These are phyloP conservation scores for Xylaria sp. DNA, from an alignment of 2,329 filamentous ascomycete genomes.

Conservation along the genomic window DNA sequence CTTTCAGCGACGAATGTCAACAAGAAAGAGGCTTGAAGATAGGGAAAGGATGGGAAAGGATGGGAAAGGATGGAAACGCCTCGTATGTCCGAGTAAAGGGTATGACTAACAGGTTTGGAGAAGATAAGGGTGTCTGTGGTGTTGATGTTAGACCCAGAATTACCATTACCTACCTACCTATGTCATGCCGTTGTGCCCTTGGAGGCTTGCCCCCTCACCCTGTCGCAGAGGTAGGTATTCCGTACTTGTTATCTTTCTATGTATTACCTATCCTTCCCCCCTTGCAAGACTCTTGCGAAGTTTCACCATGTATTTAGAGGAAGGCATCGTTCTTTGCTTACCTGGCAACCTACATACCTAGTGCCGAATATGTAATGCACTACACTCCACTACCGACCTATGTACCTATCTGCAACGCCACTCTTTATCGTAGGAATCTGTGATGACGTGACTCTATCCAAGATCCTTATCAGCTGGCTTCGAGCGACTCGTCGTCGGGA, in stretches of 20 bases:
- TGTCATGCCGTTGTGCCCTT: neutral
- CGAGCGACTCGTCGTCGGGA: neutral
- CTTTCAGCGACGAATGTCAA: neutral
- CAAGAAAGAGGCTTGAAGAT: neutral
- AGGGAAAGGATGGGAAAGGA: neutral
- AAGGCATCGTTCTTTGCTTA: neutral
- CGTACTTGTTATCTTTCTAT: neutral
- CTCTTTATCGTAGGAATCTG: neutral
- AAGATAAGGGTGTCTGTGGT: neutral
- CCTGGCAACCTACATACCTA: neutral
- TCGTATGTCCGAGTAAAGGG: conserved; percentile 20
- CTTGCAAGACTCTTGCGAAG: neutral
- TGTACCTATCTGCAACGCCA: neutral
- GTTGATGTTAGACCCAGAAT: neutral
- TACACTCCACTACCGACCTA: neutral
- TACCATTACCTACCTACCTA: neutral
- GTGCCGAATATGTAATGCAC: neutral
- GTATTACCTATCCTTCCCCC: neutral
- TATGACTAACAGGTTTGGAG: neutral
- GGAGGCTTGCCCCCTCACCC: neutral
- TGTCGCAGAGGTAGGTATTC: no score
- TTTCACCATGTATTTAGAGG: neutral
- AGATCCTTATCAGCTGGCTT: neutral
- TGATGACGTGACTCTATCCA: neutral
- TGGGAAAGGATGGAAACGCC: neutral